Base-by-base conservation (phyloP, 768 basidiomycete species). In the Calocybe indica region DNA sequence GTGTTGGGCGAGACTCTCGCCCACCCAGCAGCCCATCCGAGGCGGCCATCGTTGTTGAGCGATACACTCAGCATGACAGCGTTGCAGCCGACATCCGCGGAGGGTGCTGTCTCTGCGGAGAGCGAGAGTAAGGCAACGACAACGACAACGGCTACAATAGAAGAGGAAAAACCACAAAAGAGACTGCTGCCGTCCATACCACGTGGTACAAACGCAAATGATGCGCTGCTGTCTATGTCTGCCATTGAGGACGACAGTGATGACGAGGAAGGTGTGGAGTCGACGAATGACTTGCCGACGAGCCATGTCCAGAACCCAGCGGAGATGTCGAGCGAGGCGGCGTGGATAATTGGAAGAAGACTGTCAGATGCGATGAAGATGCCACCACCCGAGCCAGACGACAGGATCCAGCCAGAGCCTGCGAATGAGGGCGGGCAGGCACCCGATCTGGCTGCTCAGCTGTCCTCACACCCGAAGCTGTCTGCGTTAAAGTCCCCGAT, bases 161-260 rank as follows among this genome's bases (percentile, higher is more conserved):
- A 4, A 4, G 22, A 22, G 6, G 52, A 58, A 2, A 53, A 47
- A 49, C 38, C 48, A 5, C 43, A 45, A 0, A 33, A 53, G 43
- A 60, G 41, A 43, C 51, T 36, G 43, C 38, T 56, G 31, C 52
- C 46, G 13, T 50, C 35, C 37, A 49, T 51, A 30, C 56, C 52
- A 55, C 62, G 39, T 50, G 57, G 22, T 57, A 56, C 29, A 22
- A 22, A 22, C 45, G 48, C 51, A 45, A 46, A 53, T 48, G 43
- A 54, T 44, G 30, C 53, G n/a, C 59, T 63, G 1, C 63, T 76
- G 29, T 75, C 76, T 29, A 72, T 72, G 62, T 80, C 79, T 2
- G 81, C 81, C 6, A 59, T 82, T 37, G 81, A 80, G 13, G 73
- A 75, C 44, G 67, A 71, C 46, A 62, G 56, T 36, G 68, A 68